Percentiles rank a stretch among this genome's conserved stretches.
These are phyloP conservation scores for Termitomyces sp. DNA, from an alignment of 768 basidiomycete genomes.

Conservation along the genomic window DNA sequence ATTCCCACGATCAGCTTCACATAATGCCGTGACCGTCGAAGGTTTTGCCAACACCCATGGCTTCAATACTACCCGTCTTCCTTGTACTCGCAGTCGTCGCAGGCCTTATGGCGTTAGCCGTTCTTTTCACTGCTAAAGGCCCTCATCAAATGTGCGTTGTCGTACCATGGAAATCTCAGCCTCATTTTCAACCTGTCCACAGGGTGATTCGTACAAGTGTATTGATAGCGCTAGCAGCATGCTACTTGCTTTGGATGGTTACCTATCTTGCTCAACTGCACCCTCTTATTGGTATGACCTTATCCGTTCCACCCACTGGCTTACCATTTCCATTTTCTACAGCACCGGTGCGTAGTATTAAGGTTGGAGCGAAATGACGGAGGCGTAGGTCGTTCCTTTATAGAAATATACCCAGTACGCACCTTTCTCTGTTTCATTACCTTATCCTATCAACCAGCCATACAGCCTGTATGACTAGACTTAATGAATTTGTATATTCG, in stretches of 20 bases:
- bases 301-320: background rate
- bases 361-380: conserved; percentile 3
- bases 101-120: conserved; percentile 59
- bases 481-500: conserved; percentile 12
- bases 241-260: conserved; percentile 96
- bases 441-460: background rate
- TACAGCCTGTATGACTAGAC: conserved; percentile 23
- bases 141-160: conserved; percentile 79
- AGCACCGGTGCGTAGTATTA: conserved; percentile 14
- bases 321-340: background rate
- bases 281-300: conserved; percentile 68
- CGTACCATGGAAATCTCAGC: background rate
- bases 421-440: background rate
- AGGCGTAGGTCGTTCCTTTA: background rate
- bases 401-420: conserved; percentile 30
- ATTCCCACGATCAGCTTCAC: conserved; percentile 4
- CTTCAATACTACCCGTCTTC: conserved; percentile 64
- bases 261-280: conserved; percentile 96
- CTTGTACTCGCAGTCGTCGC: conserved; percentile 60
- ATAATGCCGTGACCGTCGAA: background rate
- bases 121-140: conserved; percentile 78
- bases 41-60: conserved; percentile 39
- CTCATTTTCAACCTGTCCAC: conserved; percentile 6
- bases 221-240: conserved; percentile 72
- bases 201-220: conserved; percentile 82